These are phyloP conservation scores for Clathrospora elynae DNA, from an alignment of 2,329 filamentous ascomycete species.

Conservation along the genomic window DNA sequence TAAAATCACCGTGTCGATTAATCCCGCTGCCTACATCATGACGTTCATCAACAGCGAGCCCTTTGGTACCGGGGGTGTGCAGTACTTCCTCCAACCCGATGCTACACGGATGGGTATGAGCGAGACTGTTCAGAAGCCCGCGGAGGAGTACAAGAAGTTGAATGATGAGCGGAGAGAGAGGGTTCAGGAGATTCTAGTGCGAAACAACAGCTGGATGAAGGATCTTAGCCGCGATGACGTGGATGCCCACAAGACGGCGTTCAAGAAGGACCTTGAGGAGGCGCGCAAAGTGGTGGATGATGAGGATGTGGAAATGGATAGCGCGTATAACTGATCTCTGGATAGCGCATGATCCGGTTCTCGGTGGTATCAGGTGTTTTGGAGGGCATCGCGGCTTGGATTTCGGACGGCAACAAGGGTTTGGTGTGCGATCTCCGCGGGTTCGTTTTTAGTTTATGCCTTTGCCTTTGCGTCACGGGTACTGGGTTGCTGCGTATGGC, in stretches of 20 bases:
- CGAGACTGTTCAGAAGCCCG: constrained; percentile 42
- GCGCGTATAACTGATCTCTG: constrained; percentile 9
- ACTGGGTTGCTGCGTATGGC: constrained; percentile 7
- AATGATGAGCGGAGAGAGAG: constrained; percentile 43
- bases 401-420: constrained; percentile 5
- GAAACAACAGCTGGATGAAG: constrained; percentile 55
- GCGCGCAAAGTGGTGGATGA: constrained; percentile 22
- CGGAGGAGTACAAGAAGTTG: constrained; percentile 39
- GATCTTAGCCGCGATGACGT: constrained; percentile 54
- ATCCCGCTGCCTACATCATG: constrained; percentile 51
- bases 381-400: constrained; percentile 5
- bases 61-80: constrained; percentile 39
- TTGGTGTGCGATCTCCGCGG: too few relatives aligned
- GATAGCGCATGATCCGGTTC: too few relatives aligned
- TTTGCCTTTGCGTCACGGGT: constrained; percentile 7
- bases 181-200: constrained; percentile 50
- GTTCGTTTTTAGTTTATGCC: neutral
- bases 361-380: too few relatives aligned
- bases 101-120: constrained; percentile 42
- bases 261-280: constrained; percentile 40
- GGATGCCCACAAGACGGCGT: constrained; percentile 50
- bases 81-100: constrained; percentile 51
- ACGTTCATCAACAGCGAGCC: constrained; percentile 51
- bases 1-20: constrained; percentile 53
- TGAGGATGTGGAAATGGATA: constrained; percentile 45